Evolutionary conservation across 2,329 filamentous ascomycete species (phyloP).

Genomic region (Apiospora pterosperma): DNA sequence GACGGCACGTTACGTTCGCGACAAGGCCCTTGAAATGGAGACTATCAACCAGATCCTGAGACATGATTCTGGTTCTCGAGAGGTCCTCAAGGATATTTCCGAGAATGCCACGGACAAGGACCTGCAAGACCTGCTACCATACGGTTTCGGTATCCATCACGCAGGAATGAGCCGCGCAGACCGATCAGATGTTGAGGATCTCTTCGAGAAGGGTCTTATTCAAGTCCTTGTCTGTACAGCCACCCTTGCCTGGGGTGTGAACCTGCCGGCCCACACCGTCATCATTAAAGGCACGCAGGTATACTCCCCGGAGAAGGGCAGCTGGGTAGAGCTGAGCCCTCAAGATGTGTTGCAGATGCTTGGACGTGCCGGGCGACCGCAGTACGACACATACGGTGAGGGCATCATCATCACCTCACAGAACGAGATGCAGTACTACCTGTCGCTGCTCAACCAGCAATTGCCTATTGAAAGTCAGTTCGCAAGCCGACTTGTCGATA

Average conservation of each 20-base stretch:
- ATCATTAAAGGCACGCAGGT: slow-evolving; percentile 99
- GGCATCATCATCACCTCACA: slow-evolving; percentile 98
- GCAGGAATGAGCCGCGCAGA: slow-evolving; percentile 96
- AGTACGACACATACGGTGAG: slow-evolving; percentile 96
- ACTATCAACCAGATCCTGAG: slow-evolving; percentile 95
- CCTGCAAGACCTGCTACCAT: slow-evolving; percentile 89
- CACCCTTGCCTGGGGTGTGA: slow-evolving; percentile 98
- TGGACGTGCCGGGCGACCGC: slow-evolving; percentile 90
- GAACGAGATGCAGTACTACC: slow-evolving; percentile 92
- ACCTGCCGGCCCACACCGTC: slow-evolving; percentile 93
- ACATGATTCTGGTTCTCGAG: slow-evolving; percentile 86
- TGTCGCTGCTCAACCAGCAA: slow-evolving; percentile 95
- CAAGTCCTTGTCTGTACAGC: slow-evolving; percentile 97
- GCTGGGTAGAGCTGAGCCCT: slow-evolving; percentile 95
- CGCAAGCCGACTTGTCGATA: slow-evolving; percentile 88
- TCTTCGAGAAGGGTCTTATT: slow-evolving; percentile 87
- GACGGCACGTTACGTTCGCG: slow-evolving; percentile 91
- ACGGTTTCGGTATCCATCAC: slow-evolving; percentile 97
- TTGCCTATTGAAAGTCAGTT: slow-evolving; percentile 96
- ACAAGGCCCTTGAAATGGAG: slow-evolving; percentile 95
- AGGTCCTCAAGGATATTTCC: slow-evolving; percentile 82
- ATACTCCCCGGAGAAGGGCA: slow-evolving; percentile 97
- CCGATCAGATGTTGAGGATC: slow-evolving; percentile 89
- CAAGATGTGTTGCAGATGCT: slow-evolving; percentile 99
- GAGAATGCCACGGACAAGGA: slow-evolving; percentile 80